phyloP scores from a whole-genome alignment of 2,329 filamentous ascomycete species.

The Penicillium sp. region DNA sequence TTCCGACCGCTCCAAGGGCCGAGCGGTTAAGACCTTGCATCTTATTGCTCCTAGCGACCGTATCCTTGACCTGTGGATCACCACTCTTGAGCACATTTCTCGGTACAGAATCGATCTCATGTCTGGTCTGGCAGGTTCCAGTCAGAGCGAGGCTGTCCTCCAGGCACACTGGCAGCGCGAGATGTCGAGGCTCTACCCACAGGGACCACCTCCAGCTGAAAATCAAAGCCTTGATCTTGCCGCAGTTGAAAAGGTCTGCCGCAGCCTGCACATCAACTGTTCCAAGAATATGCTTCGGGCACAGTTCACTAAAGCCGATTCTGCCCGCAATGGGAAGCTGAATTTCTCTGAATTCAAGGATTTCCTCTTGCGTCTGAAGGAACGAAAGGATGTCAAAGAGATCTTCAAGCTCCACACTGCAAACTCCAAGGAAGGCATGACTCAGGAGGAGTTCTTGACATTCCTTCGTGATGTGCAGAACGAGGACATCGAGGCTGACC shows the following conservation, averaged over 20 bases:
- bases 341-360: conserved; percentile 77
- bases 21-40: conserved; percentile 73
- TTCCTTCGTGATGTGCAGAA: conserved; percentile 73
- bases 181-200: conserved; percentile 65
- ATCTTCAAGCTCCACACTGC: conserved; percentile 64
- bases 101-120: conserved; percentile 85
- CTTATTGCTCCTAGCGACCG: conserved; percentile 73
- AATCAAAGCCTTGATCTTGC: conserved; percentile 71
- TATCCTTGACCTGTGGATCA: conserved; percentile 74
- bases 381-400: conserved; percentile 72
- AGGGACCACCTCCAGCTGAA: conserved; percentile 44
- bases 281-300: conserved; percentile 67
- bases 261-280: conserved; percentile 87
- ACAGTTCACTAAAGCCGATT: conserved; percentile 71
- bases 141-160: conserved; percentile 75
- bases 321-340: conserved; percentile 60
- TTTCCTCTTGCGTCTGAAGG: conserved; percentile 79
- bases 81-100: conserved; percentile 76
- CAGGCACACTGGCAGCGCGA: conserved; percentile 81
- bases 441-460: conserved; percentile 65
- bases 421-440: conserved; percentile 62
- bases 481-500: conserved; percentile 67
- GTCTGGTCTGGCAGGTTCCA: conserved; percentile 73
- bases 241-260: conserved; percentile 78
- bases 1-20: conserved; percentile 70